These are phyloP conservation scores for Talaromyces borbonicus DNA, from an alignment of 495 filamentous ascomycete species.

Conservation along the genomic window DNA sequence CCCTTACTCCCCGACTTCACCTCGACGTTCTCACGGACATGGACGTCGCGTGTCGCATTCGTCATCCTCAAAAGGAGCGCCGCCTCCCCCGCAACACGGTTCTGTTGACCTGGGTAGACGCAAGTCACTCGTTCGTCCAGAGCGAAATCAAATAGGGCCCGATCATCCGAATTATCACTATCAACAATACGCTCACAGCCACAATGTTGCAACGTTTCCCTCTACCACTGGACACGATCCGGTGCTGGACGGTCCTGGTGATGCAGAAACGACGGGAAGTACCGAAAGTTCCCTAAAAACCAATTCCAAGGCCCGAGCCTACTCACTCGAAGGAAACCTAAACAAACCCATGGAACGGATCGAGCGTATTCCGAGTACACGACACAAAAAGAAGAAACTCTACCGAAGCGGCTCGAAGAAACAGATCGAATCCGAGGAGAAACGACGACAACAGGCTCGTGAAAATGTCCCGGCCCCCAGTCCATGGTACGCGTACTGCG, in stretches of 20 bases:
- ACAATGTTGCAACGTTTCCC: constrained; percentile 74
- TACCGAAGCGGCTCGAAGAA: constrained; percentile 44
- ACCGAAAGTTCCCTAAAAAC: constrained; percentile 44
- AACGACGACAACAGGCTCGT: constrained; percentile 50
- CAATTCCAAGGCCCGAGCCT: constrained; percentile 24
- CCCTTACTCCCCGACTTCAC: constrained; percentile 21
- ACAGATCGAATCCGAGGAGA: constrained; percentile 38
- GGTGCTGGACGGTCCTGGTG: constrained; percentile 58
- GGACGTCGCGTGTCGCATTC: constrained; percentile 26
- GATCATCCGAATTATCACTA: constrained; percentile 94
- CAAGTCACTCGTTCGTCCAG: constrained; percentile 76
- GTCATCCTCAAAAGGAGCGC: constrained; percentile 15
- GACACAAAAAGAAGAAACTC: constrained; percentile 21
- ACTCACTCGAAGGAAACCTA: constrained; percentile 29
- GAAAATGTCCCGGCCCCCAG: constrained; percentile 71
- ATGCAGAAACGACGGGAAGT: constrained; percentile 47
- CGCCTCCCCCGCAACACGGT: not conserved
- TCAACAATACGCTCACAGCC: constrained; percentile 71
- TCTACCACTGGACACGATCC: constrained; percentile 90
- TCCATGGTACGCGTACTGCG: constrained; percentile 92
- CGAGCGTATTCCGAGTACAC: constrained; percentile 35
- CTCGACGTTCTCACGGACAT: constrained; percentile 17
- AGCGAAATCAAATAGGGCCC: constrained; percentile 67
- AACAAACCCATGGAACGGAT: constrained; percentile 44
- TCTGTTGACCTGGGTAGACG: constrained; percentile 47